Evolutionary conservation across 129 eudicot genomes (phyloP), one percentile per base, ranked within the genome.

Genomic region (Helianthus annuus): DNA sequence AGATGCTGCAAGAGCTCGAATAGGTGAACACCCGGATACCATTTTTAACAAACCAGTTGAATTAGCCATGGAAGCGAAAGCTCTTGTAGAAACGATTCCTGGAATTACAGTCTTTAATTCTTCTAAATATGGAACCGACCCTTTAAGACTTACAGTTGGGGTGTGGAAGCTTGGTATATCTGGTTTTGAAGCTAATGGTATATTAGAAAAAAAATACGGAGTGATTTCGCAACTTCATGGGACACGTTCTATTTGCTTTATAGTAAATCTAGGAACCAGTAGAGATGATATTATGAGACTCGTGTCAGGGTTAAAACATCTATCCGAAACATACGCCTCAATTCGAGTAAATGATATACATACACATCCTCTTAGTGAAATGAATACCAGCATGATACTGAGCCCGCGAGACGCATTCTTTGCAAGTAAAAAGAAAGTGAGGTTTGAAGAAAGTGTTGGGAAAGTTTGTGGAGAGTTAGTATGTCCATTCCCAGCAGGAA

Each of bases 361-460:
- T 67, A 7, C 34, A 9, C 58, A 55, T 17, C 34, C 14, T 13
- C 52, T 79, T 53, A 66, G 34, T 7, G 57, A 77, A 53, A 57
- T 52, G 48, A 66, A 19, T 70, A 57, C 52, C 12, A 58, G 15
- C 48, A 81, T 84, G 75, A 64, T 68, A 19, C 70, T 91, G 70
- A 84, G 81, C 97, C 97, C 73, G 97, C 22, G 22, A 19, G 96
- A 91, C 16, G 97, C 97, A 11, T 91, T 88, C 71, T 91, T 91
- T 57, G 80, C 89, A 0, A 42, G 69, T 45, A 91, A 72, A 78
- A 71, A 19, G 61, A 85, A 66, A 75, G 84, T 85, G 63, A 19
- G 63, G 12, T 64, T 84, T 1, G 29, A 64, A 65, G 82, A 86
- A 7, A 66, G 92, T 62, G 2, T 88, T 7, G 97, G 97, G 44